Base-by-base conservation (phyloP, 163 green algal genomes). In the Chlamydomonas reinhardtii region DNA sequence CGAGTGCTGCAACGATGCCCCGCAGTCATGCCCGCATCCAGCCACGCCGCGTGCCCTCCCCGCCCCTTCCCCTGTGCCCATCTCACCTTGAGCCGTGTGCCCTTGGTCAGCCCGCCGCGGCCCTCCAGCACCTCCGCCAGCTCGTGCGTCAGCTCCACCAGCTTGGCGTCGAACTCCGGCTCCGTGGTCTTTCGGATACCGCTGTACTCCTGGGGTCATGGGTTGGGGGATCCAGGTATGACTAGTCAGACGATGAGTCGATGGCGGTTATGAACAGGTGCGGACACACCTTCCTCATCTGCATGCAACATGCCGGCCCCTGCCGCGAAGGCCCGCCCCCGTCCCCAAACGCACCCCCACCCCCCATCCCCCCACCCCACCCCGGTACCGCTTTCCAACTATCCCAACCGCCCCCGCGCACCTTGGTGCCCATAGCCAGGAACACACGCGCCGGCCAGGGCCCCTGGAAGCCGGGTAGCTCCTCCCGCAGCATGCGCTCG, bases 391-490 rank as follows among this genome's bases (percentile, higher is more conserved):
- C n/a, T n/a, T n/a, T n/a, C n/a, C n/a, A n/a, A n/a, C n/a, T n/a
- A n/a, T n/a, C n/a, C n/a, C n/a, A n/a, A n/a, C n/a, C n/a, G n/a
- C n/a, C n/a, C n/a, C 16, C 24, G 29, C 79, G 2, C 56, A 86
- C 80, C 80, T 82, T 32, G 0, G 72, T 69, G 20, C 82, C 82
- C 82, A 87, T 87, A n/a, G 82, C 82, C 61, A 87, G 71, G 72
- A 73, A 87, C n/a, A 87, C 39, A 34, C 82, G 64, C 27, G 71
- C 59, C 37, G 82, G 82, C 82, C 82, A 87, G 61, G 71, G 59
- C 39, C 82, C 82, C 15, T 12, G 4, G 39, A 76, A 82, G 39
- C 24, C 61, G 4, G 82, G 72, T 39, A 87, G 59, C 17, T 87
- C 82, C 39, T 82, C 32, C 11, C 39, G 32, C 72, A 87, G 71